Evolutionary conservation across 345 rosid species (phyloP), one percentile per base, ranked within the genome.

Genomic region (Citropsis articulata): DNA sequence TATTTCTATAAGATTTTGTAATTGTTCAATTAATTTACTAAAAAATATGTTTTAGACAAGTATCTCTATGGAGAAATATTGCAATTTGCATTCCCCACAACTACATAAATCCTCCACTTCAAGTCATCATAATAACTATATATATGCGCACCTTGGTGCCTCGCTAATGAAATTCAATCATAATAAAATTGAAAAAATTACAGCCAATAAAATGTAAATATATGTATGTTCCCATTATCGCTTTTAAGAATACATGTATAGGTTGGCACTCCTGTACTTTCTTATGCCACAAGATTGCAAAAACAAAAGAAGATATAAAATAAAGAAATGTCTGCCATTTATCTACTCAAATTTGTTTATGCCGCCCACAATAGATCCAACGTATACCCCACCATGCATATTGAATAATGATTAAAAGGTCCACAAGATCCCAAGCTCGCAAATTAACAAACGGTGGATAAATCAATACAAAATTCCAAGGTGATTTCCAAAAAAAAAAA

Each of bases 301-400:
- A 30, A 70, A 45, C 56, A 48, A 71, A 55, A 53, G 14, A 24
- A 74, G n/a, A 2, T 4, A 50, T 48, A 38, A 71, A 33, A 21
- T 57, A 66, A 67, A 69, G 69, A 59, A 21, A 13, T 86, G 87
- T 82, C 87, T 80, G 86, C 87, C 89, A 86, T 80, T 80, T 24
- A 53, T 18, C 12, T 13, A 36, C 74, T 62, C 75, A 72, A 80
- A 28, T 40, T 77, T 71, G 48, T 73, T 69, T 67, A 7, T 83
- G 78, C 74, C 85, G 50, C 40, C 79, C 81, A 79, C 69, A 61
- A 78, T 71, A 1, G 24, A 73, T 69, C 74, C 81, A 38, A 35
- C 25, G n/a, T 73, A 38, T 66, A 66, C 81, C 87, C 83, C 82
- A 86, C 88, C 85, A 77, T 38, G 61, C 70, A 60, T 38, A 69